Evolutionary conservation across 768 basidiomycete genomes (phyloP), one percentile per base, ranked within the genome.

Genomic region (Gloeophyllum trabeum): DNA sequence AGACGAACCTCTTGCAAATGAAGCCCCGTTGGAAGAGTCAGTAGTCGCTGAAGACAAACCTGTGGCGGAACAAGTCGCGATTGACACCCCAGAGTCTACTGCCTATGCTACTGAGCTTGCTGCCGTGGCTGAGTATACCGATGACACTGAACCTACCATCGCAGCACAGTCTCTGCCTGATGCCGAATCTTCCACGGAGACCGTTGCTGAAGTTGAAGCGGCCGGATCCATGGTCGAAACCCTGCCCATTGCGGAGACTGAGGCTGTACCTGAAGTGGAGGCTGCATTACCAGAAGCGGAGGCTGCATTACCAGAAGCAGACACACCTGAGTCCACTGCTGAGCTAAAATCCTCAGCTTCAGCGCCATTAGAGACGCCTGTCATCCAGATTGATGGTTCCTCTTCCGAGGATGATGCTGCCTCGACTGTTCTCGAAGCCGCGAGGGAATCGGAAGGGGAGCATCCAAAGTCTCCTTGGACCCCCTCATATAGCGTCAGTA

Each of bases 381-480:
- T n/a, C n/a, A n/a, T n/a, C n/a, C n/a, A n/a, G n/a, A n/a, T n/a
- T n/a, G n/a, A n/a, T n/a, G n/a, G n/a, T n/a, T n/a, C n/a, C n/a
- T n/a, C n/a, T n/a, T n/a, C n/a, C n/a, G n/a, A n/a, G n/a, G n/a
- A n/a, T n/a, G n/a, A n/a, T n/a, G n/a, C n/a, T n/a, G n/a, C n/a
- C n/a, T n/a, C n/a, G n/a, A n/a, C n/a, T n/a, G 20, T 13, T 30
- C 3, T 42, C 41, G 20, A 19, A 20, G 5, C 39, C 6, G 20
- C 10, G 41, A 30, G 32, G n/a, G 7, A 24, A 35, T 7, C 25
- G 41, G 41, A 42, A 35, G 41, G 32, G 32, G 36, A 37, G 20
- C 58, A 65, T 26, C 69, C 70, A 18, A 70, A 69, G 47, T 71
- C 70, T 13, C 70, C 71, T 22, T 74, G 67, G 69, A 67, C 64